A percentile compares a stretch with the other conserved stretches of the same genome.
Evolutionary conservation across 2,329 filamentous ascomycete genomes (phyloP).

Genomic region (Cladophialophora bantiana): DNA sequence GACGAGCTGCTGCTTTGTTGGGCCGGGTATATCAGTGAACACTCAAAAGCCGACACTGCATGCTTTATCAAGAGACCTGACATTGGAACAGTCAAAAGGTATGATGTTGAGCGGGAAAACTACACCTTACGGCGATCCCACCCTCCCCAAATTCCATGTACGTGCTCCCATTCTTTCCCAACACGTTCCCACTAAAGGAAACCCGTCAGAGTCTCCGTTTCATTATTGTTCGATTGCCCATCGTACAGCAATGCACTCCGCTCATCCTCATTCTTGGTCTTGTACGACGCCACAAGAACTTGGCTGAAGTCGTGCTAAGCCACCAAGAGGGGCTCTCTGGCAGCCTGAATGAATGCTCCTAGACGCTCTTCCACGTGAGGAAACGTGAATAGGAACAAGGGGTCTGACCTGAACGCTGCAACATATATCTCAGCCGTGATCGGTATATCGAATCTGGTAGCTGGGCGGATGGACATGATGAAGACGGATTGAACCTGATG

Average conservation of each 20-base stretch:
- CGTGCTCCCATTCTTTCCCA: conserved; percentile 28
- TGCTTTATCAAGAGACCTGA: conserved; percentile 25
- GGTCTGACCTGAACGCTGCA: conserved; percentile 25
- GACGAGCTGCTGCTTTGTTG: conserved; percentile 29
- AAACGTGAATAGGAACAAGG: conserved; percentile 23
- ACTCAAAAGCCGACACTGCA: conserved; percentile 5
- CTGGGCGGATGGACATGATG: conserved; percentile 30
- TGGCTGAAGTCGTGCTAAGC: conserved; percentile 28
- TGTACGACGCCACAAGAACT: conserved; percentile 25
- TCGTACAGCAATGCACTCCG: conserved; percentile 5
- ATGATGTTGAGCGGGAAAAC: background rate
- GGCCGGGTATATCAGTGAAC: conserved; percentile 10
- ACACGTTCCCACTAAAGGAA: conserved; percentile 26
- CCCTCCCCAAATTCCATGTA: conserved; percentile 25
- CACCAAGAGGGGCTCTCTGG: conserved; percentile 17
- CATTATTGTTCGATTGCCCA: background rate
- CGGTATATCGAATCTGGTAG: conserved; percentile 28
- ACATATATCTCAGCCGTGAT: conserved; percentile 27
- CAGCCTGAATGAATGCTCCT: conserved; percentile 19
- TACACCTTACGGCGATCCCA: conserved; percentile 32
- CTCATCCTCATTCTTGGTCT: background rate
- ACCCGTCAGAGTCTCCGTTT: conserved; percentile 25
- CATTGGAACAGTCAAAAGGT: conserved; percentile 10
- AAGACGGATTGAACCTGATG: background rate
- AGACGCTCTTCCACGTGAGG: conserved; percentile 23